Percentiles rank a stretch among this genome's conserved stretches.
These are phyloP conservation scores for Sclerotinia trifoliorum DNA, from an alignment of 2,329 filamentous ascomycete species.

Conservation along the genomic window DNA sequence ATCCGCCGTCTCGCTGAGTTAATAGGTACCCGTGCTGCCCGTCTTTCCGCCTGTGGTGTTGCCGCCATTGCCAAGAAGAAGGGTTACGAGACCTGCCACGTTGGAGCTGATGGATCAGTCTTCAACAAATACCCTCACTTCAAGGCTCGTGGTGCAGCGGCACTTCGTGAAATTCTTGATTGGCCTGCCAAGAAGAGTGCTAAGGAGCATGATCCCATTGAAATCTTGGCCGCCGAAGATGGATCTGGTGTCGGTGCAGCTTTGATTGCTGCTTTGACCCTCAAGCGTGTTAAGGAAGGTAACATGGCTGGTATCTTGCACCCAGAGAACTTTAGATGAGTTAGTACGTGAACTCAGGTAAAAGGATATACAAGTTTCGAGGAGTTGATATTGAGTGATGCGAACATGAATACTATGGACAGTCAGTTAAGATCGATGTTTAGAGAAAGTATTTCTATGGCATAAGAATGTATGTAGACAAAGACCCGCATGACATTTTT, in stretches of 20 bases:
- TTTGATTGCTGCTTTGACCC: conserved; percentile 75
- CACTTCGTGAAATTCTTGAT: conserved; percentile 91
- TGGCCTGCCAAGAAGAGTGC: conserved; percentile 71
- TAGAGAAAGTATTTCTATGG: neutral
- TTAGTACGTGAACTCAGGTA: neutral
- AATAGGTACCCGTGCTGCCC: conserved; percentile 90
- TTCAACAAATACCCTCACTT: conserved; percentile 99
- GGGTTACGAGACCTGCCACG: conserved; percentile 80
- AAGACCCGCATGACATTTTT: neutral
- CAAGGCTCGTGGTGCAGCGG: conserved; percentile 85
- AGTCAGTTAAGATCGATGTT: neutral
- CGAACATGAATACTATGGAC: neutral
- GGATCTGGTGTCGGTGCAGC: conserved; percentile 96
- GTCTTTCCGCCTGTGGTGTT: conserved; percentile 90
- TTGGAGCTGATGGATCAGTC: conserved; percentile 93
- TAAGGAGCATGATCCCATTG: conserved; percentile 80
- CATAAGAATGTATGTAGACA: neutral
- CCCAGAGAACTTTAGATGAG: conserved; percentile 56
- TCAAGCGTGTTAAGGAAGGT: conserved; percentile 62
- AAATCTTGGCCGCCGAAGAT: conserved; percentile 88
- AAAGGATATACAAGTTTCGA: neutral
- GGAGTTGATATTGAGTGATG: neutral
- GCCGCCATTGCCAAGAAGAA: conserved; percentile 98
- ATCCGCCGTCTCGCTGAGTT: conserved; percentile 86
- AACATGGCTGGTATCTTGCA: conserved; percentile 64